Evolutionary conservation across 106 monocot species (phyloP), one percentile per base, ranked within the genome.

Genomic region (Dendrobium chrysotoxum): DNA sequence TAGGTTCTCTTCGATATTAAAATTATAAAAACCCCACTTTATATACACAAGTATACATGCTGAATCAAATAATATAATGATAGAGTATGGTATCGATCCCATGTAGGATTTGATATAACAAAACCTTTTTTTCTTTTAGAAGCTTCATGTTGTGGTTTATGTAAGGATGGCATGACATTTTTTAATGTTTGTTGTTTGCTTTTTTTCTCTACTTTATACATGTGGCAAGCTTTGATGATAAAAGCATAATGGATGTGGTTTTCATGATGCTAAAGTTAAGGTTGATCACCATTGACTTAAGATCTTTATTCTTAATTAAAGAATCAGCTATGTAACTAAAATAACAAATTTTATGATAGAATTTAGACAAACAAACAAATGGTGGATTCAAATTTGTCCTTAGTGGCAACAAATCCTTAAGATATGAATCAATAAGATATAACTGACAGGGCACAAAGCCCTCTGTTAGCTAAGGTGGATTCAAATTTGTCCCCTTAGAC

Each of bases 301-400:
- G 57, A n/a, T 61, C 46, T 61, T n/a, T 57, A 1, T 68, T 68
- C 12, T 13, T 68, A 28, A 11, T 68, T 31, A 68, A 58, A 28
- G 30, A 68, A 30, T 68, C 68, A 68, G 30, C 26, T 4, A 28
- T 31, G 68, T 9, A 31, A 30, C 68, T 73, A 40, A 75, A 25
- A 75, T 45, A 75, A 8, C 41, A 40, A 75, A 45, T 23, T 75
- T 46, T 46, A 38, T 31, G 45, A 82, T 81, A 88, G 90, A 77
- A 75, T 84, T 81, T 83, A 85, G 79, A 54, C 18, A 38, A 31
- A 47, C 65, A 17, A 68, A 65, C 16, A 78, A 82, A 76, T 81
- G 81, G 82, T 79, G n/a, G n/a, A n/a, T n/a, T n/a, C n/a, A n/a
- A n/a, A n/a, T n/a, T n/a, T n/a, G n/a, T n/a, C n/a, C n/a, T n/a